Percentiles rank a stretch among this genome's conserved stretches.
Evolutionary conservation across 176 grass and related monocot genomes (phyloP).

Genomic region (Eragrostis nindensis): DNA sequence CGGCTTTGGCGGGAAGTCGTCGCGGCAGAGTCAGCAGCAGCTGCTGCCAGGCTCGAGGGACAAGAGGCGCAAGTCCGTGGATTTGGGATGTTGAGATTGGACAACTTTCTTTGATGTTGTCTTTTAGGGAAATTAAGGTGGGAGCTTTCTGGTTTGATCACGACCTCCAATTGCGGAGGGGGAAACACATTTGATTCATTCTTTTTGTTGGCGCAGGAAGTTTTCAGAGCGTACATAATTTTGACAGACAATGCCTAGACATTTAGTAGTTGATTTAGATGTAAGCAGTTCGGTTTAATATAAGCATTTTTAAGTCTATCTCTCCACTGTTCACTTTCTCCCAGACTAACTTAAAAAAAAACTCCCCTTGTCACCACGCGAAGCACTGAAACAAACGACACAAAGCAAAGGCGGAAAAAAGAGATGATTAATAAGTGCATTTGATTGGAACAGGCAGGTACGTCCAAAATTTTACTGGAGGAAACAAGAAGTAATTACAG

Average conservation of each 20-base stretch:
- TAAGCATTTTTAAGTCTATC: neutral
- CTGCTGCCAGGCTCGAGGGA: constrained; percentile 10
- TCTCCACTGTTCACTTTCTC: neutral
- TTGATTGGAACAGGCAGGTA: neutral
- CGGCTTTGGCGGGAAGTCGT: constrained; percentile 39
- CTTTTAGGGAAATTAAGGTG: neutral
- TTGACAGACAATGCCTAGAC: neutral
- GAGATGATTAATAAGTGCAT: neutral
- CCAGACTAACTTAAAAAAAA: neutral
- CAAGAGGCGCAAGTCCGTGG: constrained; percentile 40
- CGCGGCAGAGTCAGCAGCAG: neutral
- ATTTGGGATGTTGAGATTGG: constrained; percentile 23
- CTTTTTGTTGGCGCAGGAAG: neutral
- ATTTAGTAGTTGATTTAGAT: neutral
- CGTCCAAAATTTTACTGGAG: constrained; percentile 10
- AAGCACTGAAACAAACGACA: neutral
- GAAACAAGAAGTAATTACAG: constrained; percentile 32
- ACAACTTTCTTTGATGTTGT: neutral
- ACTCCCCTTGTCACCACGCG: neutral
- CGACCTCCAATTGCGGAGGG: neutral
- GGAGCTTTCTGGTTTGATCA: neutral
- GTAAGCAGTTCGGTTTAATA: neutral
- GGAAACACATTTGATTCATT: neutral
- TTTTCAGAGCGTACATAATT: neutral
- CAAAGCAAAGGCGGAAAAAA: neutral